phyloP scores from a whole-genome alignment of 2,329 filamentous ascomycete species.

The Xylariaceae sp. region DNA sequence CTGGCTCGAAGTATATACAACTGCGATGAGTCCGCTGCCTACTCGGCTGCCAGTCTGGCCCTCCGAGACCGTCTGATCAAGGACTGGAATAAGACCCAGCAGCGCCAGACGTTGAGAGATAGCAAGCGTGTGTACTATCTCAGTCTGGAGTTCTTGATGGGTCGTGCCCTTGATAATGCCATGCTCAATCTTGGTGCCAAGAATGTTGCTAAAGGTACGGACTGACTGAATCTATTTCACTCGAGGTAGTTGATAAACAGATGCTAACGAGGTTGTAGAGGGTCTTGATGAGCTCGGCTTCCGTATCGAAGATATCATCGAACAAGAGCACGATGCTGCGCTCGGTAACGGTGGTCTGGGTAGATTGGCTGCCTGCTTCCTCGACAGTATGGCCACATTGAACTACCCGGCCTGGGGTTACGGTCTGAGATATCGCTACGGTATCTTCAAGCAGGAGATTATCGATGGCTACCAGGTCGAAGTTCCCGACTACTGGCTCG shows the following conservation, averaged over 20 bases:
- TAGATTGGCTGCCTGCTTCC: constrained; percentile 90
- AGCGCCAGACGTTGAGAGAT: constrained; percentile 85
- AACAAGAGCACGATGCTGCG: constrained; percentile 92
- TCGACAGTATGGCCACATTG: constrained; percentile 90
- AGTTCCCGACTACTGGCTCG: constrained; percentile 97
- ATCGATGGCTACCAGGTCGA: constrained; percentile 97
- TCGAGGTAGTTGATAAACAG: neutral
- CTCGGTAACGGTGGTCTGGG: constrained; percentile 94
- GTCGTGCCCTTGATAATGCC: constrained; percentile 91
- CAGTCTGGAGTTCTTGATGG: constrained; percentile 97
- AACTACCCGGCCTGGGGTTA: constrained; percentile 98
- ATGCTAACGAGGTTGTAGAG: constrained; percentile 44
- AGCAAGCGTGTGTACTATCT: constrained; percentile 96
- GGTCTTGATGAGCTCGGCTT: constrained; percentile 88
- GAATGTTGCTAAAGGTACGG: constrained; percentile 67
- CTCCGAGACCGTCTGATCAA: constrained; percentile 90
- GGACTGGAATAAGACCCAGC: constrained; percentile 97
- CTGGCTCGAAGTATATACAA: constrained; percentile 96
- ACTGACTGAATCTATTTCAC: constrained; percentile 36
- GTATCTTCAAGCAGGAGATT: constrained; percentile 99
- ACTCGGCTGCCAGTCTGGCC: constrained; percentile 83
- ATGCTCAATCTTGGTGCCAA: constrained; percentile 95
- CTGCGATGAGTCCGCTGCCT: constrained; percentile 91
- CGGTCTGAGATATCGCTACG: constrained; percentile 88
- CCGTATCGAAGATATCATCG: constrained; percentile 91